Evolutionary conservation across 192 early-diverging fungal genomes (phyloP).

Genomic region (Hyaloraphidium curvatum): DNA sequence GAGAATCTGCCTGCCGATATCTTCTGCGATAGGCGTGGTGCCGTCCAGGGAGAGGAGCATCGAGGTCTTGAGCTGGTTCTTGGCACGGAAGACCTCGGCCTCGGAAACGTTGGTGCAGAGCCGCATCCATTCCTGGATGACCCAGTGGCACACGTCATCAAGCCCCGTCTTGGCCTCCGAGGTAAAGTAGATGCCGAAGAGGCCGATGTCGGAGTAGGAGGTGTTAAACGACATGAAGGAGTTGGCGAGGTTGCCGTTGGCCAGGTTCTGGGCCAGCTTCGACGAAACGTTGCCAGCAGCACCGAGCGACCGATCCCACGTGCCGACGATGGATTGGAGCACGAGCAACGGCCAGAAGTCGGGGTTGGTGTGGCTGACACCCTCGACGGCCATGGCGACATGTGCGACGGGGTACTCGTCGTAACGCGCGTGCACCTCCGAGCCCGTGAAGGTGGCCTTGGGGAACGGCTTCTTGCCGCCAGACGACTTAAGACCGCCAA

Average conservation of each 20-base stretch:
- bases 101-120: slow-evolving; percentile 67
- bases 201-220: slow-evolving; percentile 90
- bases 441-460: slow-evolving; percentile 69
- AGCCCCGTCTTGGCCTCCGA: slow-evolving; percentile 62
- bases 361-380: slow-evolving; percentile 81
- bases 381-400: slow-evolving; percentile 95
- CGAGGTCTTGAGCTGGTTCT: slow-evolving; percentile 93
- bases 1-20: slow-evolving; percentile 92
- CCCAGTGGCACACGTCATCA: slow-evolving; percentile 73
- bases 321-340: slow-evolving; percentile 85
- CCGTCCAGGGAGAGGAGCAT: slow-evolving; percentile 82
- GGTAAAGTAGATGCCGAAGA: slow-evolving; percentile 89
- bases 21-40: slow-evolving; percentile 85
- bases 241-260: slow-evolving; percentile 76
- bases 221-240: slow-evolving; percentile 99
- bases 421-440: slow-evolving; percentile 74
- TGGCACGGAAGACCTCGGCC: slow-evolving; percentile 86
- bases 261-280: slow-evolving; percentile 61
- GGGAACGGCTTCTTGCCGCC: slow-evolving; percentile 19
- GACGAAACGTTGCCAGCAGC: slow-evolving; percentile 71
- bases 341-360: slow-evolving; percentile 93
- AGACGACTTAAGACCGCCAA: slow-evolving; percentile 53
- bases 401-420: slow-evolving; percentile 79
- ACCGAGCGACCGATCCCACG: slow-evolving; percentile 90
- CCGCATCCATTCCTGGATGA: slow-evolving; percentile 83